phyloP scores from a whole-genome alignment of 106 monocot species.

The Cymbidium sinense region DNA sequence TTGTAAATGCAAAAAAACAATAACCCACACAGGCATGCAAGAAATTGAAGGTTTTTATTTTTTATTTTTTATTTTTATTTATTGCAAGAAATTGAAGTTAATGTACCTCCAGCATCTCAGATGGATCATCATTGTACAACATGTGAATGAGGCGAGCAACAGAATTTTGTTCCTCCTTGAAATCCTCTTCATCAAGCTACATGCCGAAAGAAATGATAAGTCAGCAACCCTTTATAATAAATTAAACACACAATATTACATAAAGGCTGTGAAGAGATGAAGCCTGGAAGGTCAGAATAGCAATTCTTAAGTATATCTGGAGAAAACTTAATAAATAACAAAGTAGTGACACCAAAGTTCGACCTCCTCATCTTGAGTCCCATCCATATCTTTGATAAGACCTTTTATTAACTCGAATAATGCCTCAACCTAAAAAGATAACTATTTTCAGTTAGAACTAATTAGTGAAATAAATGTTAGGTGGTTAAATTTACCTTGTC shows the following conservation, averaged over 20 bases:
- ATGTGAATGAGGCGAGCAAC: slow-evolving; percentile 97
- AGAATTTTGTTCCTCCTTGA: slow-evolving; percentile 99
- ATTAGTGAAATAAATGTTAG: slow-evolving; percentile 4
- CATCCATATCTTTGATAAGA: slow-evolving; percentile 86
- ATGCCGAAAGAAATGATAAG: slow-evolving; percentile 1
- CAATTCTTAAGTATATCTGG: background rate
- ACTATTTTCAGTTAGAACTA: background rate
- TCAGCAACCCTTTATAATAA: background rate
- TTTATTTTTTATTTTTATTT: too few relatives aligned
- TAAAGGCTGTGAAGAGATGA: background rate
- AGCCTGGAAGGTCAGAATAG: background rate
- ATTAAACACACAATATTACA: background rate
- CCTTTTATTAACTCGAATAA: slow-evolving; percentile 96
- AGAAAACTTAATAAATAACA: background rate
- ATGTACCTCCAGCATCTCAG: slow-evolving; percentile 77
- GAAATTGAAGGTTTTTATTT: too few relatives aligned
- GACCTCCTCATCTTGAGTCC: slow-evolving; percentile 72
- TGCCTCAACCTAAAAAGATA: slow-evolving; percentile 71
- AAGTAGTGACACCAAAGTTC: background rate
- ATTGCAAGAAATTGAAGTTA: background rate
- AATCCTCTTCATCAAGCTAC: slow-evolving; percentile 98
- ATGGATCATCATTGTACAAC: slow-evolving; percentile 86
- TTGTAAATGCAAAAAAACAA: background rate
- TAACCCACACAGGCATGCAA: background rate
- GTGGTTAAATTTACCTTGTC: slow-evolving; percentile 65